These are phyloP conservation scores for Hyaloscypha hepaticicola DNA, from an alignment of 495 filamentous ascomycete species.

Conservation along the genomic window DNA sequence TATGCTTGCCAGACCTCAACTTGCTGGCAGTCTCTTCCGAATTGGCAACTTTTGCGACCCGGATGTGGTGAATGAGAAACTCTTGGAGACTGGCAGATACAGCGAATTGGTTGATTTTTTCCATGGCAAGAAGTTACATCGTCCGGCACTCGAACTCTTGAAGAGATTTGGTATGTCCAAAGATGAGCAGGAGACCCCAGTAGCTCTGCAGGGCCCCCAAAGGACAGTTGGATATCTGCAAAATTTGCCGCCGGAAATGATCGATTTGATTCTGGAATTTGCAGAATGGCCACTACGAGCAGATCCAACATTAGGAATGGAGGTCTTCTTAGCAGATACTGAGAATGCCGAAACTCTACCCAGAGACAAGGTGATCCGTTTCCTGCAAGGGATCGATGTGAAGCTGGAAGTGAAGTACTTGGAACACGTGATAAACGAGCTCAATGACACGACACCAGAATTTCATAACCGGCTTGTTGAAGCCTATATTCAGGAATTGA, in stretches of 20 bases:
- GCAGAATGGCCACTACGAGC: constrained; percentile 79
- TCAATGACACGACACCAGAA: constrained; percentile 79
- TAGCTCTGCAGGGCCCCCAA: constrained; percentile 76
- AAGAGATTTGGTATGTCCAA: constrained; percentile 77
- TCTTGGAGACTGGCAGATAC: constrained; percentile 86
- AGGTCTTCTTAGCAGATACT: constrained; percentile 89
- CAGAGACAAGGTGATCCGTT: constrained; percentile 69
- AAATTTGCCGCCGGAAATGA: constrained; percentile 78
- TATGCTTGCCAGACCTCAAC: constrained; percentile 82
- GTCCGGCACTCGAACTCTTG: constrained; percentile 80
- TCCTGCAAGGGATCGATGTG: constrained; percentile 65
- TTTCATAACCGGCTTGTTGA: constrained; percentile 83
- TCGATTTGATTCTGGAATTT: constrained; percentile 90
- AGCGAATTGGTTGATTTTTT: constrained; percentile 96
- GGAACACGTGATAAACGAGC: constrained; percentile 85
- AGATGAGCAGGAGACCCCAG: constrained; percentile 58
- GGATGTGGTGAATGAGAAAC: constrained; percentile 87
- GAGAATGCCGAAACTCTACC: constrained; percentile 92
- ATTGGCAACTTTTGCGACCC: constrained; percentile 98
- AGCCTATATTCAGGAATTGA: constrained; percentile 68
- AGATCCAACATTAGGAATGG: constrained; percentile 82
- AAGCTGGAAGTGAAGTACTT: constrained; percentile 78
- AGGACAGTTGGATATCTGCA: constrained; percentile 89
- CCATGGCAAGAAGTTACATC: constrained; percentile 90
- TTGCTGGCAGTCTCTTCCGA: constrained; percentile 88